phyloP scores from a whole-genome alignment of 2,329 filamentous ascomycete genomes.

The Dactylellina cionopaga region DNA sequence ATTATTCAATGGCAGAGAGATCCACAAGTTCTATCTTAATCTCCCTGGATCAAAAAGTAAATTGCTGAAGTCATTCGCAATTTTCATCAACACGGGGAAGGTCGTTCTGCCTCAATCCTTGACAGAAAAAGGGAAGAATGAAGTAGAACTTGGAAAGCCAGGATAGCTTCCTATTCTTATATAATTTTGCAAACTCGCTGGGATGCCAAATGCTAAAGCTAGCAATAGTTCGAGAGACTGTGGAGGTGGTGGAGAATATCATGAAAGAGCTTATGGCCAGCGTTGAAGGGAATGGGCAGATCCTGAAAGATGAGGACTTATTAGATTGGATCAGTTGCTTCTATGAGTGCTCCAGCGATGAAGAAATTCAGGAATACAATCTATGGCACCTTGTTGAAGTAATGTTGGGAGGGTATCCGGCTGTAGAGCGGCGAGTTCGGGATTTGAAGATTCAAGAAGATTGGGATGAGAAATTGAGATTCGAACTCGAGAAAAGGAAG shows the following conservation, averaged over 20 bases:
- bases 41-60: neutral
- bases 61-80: neutral
- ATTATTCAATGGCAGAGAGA: neutral
- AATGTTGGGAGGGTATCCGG: neutral
- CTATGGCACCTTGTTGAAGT: slow-evolving; percentile 8
- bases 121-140: neutral
- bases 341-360: slow-evolving; percentile 9
- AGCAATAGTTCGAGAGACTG: neutral
- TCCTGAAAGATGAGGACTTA: neutral
- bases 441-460: neutral
- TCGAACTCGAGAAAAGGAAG: neutral
- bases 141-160: neutral
- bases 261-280: neutral
- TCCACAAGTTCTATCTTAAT: neutral
- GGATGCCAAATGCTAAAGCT: neutral
- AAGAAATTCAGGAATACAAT: slow-evolving; percentile 11
- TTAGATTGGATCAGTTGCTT: slow-evolving; percentile 31
- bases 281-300: neutral
- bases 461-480: slow-evolving; percentile 12
- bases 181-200: neutral
- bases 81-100: slow-evolving; percentile 10
- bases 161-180: slow-evolving; percentile 12
- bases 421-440: neutral
- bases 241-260: neutral
- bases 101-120: neutral